phyloP scores from a whole-genome alignment of 1,284 basidiomycete genomes.

The Ceratobasidium sp. region DNA sequence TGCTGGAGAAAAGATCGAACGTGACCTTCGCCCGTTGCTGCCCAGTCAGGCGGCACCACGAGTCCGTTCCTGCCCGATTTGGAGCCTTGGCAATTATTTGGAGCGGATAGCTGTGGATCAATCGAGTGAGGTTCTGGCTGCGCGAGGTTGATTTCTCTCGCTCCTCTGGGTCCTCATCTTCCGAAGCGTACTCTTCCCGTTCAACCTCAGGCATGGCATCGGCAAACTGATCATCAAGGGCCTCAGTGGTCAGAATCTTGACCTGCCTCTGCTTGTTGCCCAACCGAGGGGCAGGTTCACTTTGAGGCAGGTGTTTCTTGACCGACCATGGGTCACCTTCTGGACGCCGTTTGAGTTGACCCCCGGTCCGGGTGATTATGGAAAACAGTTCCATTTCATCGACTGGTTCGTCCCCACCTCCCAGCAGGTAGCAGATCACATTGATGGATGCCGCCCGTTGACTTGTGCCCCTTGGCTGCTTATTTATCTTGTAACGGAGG shows the following conservation, averaged over 20 bases:
- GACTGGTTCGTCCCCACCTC: not conserved
- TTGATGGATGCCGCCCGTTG: not conserved
- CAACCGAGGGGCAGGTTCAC: not conserved
- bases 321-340: no score
- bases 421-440: not conserved
- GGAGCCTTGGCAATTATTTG: conserved; percentile 2
- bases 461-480: not conserved
- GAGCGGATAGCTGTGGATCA: not conserved
- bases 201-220: not conserved
- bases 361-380: not conserved
- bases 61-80: no score
- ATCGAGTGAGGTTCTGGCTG: conserved; percentile 1
- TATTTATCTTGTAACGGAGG: not conserved
- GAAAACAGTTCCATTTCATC: not conserved
- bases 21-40: no score
- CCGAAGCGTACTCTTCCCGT: not conserved
- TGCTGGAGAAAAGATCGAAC: no score
- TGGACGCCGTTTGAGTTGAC: no score
- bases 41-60: no score
- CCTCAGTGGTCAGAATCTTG: not conserved
- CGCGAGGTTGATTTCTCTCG: not conserved
- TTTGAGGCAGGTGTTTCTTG: no score
- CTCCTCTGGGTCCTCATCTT: conserved; percentile 10
- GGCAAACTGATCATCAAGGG: not conserved
- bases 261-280: not conserved